These are phyloP conservation scores for Heliamphora pulchella DNA, from an alignment of 179 eudicot genomes.

Conservation along the genomic window DNA sequence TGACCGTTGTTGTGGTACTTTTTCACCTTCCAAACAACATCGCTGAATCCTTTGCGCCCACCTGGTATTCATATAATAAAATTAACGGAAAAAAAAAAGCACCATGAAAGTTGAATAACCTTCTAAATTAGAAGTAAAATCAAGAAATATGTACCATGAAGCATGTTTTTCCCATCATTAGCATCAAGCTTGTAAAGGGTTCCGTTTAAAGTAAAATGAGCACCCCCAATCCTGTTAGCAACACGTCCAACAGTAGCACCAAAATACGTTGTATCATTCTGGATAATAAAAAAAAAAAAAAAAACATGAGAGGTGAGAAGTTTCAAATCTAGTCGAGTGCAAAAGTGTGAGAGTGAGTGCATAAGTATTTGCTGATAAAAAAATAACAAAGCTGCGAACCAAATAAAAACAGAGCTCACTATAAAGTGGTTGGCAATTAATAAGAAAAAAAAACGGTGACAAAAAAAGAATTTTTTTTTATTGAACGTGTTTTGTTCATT, in stretches of 20 bases:
- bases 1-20: conserved; percentile 29
- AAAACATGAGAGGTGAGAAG: too few species aligned
- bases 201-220: conserved; percentile 62
- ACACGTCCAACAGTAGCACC: conserved; percentile 79
- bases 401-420: too few species aligned
- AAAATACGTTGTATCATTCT: conserved; percentile 59
- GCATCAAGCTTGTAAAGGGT: conserved; percentile 46
- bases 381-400: too few species aligned
- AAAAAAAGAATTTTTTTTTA: too few species aligned
- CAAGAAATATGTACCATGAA: conserved; percentile 49
- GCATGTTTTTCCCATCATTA: conserved; percentile 59
- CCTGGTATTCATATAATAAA: conserved; percentile 29
- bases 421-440: too few species aligned
- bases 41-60: conserved; percentile 61
- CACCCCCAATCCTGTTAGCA: conserved; percentile 79
- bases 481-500: too few species aligned
- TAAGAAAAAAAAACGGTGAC: too few species aligned
- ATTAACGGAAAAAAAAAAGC: too few species aligned
- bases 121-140: neutral
- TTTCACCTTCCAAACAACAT: conserved; percentile 52
- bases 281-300: conserved; percentile 4
- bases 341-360: too few species aligned
- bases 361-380: too few species aligned
- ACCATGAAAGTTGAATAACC: neutral
- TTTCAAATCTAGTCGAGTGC: too few species aligned